Evolutionary conservation across 179 eudicot species (phyloP).

Genomic region (Drosera spatulata): DNA sequence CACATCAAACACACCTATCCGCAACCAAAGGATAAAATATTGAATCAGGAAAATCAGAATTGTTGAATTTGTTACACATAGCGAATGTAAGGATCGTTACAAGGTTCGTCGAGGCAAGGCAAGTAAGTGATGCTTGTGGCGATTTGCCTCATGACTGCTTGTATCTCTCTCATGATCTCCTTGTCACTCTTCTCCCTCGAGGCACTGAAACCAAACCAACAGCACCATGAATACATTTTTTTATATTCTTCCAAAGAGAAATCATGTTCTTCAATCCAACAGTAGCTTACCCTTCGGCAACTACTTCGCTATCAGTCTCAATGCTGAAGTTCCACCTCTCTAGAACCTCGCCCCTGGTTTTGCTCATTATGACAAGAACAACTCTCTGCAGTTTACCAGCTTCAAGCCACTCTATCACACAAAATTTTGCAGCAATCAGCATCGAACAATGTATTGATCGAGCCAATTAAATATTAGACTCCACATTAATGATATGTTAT

Average conservation of each 20-base stretch:
- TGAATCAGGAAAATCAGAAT: too few relatives aligned
- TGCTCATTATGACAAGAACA: slow-evolving; percentile 90
- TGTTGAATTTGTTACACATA: too few relatives aligned
- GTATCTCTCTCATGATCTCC: slow-evolving; percentile 97
- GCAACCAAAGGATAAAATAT: slow-evolving; percentile 1
- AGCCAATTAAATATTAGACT: too few relatives aligned
- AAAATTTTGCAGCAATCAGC: too few relatives aligned
- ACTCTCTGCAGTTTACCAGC: slow-evolving; percentile 85
- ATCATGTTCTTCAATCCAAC: too few relatives aligned
- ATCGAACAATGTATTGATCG: too few relatives aligned
- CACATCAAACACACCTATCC: slow-evolving; percentile 87
- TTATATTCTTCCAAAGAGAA: too few relatives aligned
- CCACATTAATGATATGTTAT: too few relatives aligned
- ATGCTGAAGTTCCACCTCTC: slow-evolving; percentile 99
- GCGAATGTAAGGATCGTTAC: slow-evolving; percentile 48
- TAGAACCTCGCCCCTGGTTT: slow-evolving; percentile 62
- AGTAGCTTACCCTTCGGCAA: slow-evolving; percentile 59
- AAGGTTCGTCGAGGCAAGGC: slow-evolving; percentile 95
- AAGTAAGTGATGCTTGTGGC: slow-evolving; percentile 95
- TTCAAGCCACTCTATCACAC: slow-evolving; percentile 75
- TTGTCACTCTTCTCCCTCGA: slow-evolving; percentile 95
- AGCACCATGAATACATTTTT: too few relatives aligned
- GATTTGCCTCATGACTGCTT: slow-evolving; percentile 94
- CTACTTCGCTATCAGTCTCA: slow-evolving; percentile 85
- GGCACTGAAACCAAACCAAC: slow-evolving; percentile 33